A percentile compares a stretch with the other conserved stretches of the same genome.
Conservation (phyloP, 2,329 filamentous ascomycete genomes). For the Paramyrothecium sp. region DNA sequence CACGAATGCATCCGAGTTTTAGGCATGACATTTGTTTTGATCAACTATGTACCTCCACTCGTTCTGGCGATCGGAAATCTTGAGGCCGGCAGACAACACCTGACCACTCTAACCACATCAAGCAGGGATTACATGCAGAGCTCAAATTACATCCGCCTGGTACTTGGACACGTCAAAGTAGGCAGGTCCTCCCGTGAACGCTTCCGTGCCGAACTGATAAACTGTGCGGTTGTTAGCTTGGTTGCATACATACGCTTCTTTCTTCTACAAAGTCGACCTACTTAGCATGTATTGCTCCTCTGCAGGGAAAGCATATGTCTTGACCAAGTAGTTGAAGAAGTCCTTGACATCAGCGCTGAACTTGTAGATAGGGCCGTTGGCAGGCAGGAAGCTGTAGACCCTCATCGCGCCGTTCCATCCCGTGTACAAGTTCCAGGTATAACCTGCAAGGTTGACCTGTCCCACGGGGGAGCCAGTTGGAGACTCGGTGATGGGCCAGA, state of each 20-base stretch:
- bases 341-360: conserved; percentile 53
- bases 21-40: too few relatives aligned
- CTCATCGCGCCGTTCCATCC: background rate
- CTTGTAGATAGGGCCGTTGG: conserved; percentile 33
- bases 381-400: conserved; percentile 25
- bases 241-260: background rate
- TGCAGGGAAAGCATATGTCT: conserved; percentile 37
- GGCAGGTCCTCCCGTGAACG: conserved; percentile 20
- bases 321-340: conserved; percentile 51
- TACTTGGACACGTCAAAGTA: conserved; percentile 16
- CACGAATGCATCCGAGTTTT: too few relatives aligned
- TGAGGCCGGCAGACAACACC: too few relatives aligned
- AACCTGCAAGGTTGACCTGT: conserved; percentile 35
- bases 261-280: conserved; percentile 3
- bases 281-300: conserved; percentile 20
- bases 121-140: too few relatives aligned
- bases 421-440: background rate
- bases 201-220: conserved; percentile 21
- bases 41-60: too few relatives aligned
- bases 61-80: too few relatives aligned
- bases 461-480: conserved; percentile 43
- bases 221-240: conserved; percentile 7
- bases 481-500: conserved; percentile 38
- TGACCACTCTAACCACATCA: too few relatives aligned
- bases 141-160: conserved; percentile 6